phyloP scores from a whole-genome alignment of 768 basidiomycete species.

The Cubamyces sp. region DNA sequence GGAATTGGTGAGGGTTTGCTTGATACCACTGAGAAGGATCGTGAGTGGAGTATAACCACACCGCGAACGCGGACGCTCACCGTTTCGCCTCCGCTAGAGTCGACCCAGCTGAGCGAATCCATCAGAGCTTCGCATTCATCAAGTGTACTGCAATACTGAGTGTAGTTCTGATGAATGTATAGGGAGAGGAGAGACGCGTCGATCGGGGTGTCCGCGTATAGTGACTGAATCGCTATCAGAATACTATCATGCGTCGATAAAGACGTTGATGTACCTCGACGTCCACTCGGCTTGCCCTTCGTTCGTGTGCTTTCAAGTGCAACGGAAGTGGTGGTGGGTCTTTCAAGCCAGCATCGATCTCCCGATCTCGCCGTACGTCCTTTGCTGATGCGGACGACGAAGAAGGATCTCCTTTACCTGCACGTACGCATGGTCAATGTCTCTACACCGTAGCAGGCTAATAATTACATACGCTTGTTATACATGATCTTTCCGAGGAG shows the following conservation, averaged over 20 bases:
- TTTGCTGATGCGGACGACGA: conserved; percentile 57
- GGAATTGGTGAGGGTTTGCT: conserved; percentile 84
- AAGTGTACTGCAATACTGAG: conserved; percentile 77
- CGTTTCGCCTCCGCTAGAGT: conserved; percentile 66
- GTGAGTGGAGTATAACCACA: not conserved
- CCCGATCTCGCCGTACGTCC: conserved; percentile 64
- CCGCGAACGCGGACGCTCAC: conserved; percentile 43
- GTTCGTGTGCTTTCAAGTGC: conserved; percentile 62
- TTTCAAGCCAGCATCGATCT: conserved; percentile 55
- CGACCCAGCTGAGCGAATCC: conserved; percentile 80
- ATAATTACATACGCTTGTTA: conserved; percentile 76
- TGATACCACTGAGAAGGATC: conserved; percentile 57
- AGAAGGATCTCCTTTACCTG: conserved; percentile 79
- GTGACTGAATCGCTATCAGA: conserved; percentile 44
- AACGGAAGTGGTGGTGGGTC: conserved; percentile 61
- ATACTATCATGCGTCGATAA: not conserved
- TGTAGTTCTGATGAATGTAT: conserved; percentile 94
- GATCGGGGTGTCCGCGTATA: conserved; percentile 86
- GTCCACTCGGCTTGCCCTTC: conserved; percentile 74
- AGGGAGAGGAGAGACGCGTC: conserved; percentile 88
- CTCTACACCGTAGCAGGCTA: not conserved
- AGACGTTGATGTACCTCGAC: conserved; percentile 55
- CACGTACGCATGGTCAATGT: conserved; percentile 12
- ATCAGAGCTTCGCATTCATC: conserved; percentile 73
- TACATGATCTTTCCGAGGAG: conserved; percentile 92